Evolutionary conservation across 208 protist genomes (phyloP), one percentile per base, ranked within the genome.

Genomic region (Leishmania major): DNA sequence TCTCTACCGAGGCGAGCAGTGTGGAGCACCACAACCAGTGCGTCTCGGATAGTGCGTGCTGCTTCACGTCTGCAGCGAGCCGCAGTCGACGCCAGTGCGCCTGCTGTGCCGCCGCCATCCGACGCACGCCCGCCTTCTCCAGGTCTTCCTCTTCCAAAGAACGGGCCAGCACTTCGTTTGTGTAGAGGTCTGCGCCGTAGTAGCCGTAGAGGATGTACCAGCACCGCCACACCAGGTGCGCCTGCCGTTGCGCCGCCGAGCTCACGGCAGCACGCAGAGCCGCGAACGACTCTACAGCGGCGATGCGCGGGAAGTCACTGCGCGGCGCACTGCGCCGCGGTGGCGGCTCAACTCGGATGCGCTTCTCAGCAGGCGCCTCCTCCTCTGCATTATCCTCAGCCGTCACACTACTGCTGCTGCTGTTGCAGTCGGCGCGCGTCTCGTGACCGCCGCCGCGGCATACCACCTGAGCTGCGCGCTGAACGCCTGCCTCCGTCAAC

Each of bases 41-140:
- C 25, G 86, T 79, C 62, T 89, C 86, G 2, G 86, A 86, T 28
- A 86, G 59, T 10, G 73, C 47, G 62, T 84, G 80, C 64, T 80
- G 78, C 75, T 80, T 73, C 31, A 82, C 57, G 19, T 49, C 59
- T 1, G 67, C 53, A 1, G 47, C n/a, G 22, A 78, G 66, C 8
- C 70, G 73, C 59, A 75, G 25, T 17, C 66, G 76, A 2, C 71
- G 69, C 67, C 75, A 84, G 57, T 80, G 67, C 17, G 45, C 76
- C 64, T 81, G 78, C 79, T 86, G 81, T 43, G 79, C 60, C 40
- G 64, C 62, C 17, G 55, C 31, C 86, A 84, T 77, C 62, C 49
- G 70, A 3, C 8, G 66, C 60, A 87, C 75, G 0, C 62, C 84
- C 8, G 76, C 84, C 17, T n/a, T 64, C 80, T 66, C 71, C 53